Base-by-base conservation (phyloP, 2,329 filamentous ascomycete species). In the Blastomyces silverae region DNA sequence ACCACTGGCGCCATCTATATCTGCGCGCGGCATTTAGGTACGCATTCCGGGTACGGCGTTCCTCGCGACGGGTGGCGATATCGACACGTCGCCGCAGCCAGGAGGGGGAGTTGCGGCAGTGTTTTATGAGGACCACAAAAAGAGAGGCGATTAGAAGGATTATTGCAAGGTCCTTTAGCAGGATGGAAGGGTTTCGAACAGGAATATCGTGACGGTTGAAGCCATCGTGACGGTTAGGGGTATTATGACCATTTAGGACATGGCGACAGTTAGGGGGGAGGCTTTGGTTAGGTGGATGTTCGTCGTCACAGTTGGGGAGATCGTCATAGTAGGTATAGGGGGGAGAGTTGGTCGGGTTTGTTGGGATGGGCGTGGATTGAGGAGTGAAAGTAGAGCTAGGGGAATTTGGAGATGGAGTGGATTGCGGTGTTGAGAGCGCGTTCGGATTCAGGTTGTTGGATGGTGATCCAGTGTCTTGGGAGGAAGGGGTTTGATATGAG, bases 21-120 rank as follows among this genome's bases (percentile, higher is more conserved):
- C 79, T 75, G 28, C 82, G 79, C 25, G 83, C 83, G 39, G 83
- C 83, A 42, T 80, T 77, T 55, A 79, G 79, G 69, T 86, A 86
- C 8, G 81, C 78, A 15, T 79, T 77, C 13, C 77, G 81, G 37
- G 80, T 82, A 39, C 79, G 76, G 61, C 83, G 79, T 72, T 86
- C 83, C 74, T 86, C 84, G 17, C 78, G 79, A 55, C 79, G 76
- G 20, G 84, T 82, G 10, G 81, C 79, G 34, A 82, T 78, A 65
- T 85, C 83, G 15, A 80, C 81, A 65, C 80, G 79, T 39, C 77
- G 79, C 68, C 80, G 79, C 66, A 79, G 84, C 67, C 80, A 80
- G 22, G 68, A 67, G 25, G 69, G 67, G 34, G 70, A 73, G 64
- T 78, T 75, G 31, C 77, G 78, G 64, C 83, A 75, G 53, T 80